Conservation (phyloP, 768 basidiomycete species). For the Pleurotus tuoliensis region DNA sequence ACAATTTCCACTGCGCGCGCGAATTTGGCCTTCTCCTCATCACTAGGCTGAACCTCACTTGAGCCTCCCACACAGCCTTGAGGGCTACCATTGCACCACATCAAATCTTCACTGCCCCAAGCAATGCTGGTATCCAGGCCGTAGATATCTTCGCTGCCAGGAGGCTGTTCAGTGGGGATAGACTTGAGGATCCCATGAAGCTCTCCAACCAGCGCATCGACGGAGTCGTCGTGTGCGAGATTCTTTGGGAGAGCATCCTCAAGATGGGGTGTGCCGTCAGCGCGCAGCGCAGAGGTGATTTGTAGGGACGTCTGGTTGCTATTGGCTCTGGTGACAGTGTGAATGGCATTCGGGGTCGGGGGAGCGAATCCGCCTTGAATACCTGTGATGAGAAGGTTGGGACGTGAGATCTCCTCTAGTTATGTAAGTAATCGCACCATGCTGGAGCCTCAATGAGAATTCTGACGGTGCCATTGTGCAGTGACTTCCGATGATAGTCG, state of each 20-base stretch:
- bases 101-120: slow-evolving; percentile 50
- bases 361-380: slow-evolving; percentile 76
- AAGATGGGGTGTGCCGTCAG: slow-evolving; percentile 41
- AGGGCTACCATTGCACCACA: slow-evolving; percentile 62
- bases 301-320: slow-evolving; percentile 30
- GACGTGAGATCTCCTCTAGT: too few relatives aligned
- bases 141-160: slow-evolving; percentile 71
- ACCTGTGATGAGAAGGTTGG: slow-evolving; percentile 35
- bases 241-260: slow-evolving; percentile 38
- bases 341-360: slow-evolving; percentile 54
- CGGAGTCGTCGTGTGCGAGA: slow-evolving; percentile 29
- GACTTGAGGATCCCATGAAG: slow-evolving; percentile 56
- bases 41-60: slow-evolving; percentile 46
- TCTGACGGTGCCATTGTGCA: slow-evolving; percentile 40
- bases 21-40: slow-evolving; percentile 65
- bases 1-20: slow-evolving; percentile 68
- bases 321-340: slow-evolving; percentile 42
- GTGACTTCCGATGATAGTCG: background rate
- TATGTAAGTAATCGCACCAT: slow-evolving; percentile 34
- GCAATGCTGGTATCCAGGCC: slow-evolving; percentile 63
- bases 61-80: slow-evolving; percentile 53
- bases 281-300: slow-evolving; percentile 45
- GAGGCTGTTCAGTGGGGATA: slow-evolving; percentile 52
- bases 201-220: slow-evolving; percentile 45
- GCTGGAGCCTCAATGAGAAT: slow-evolving; percentile 58